A percentile compares a stretch with the other conserved stretches of the same genome.
phyloP scores from a whole-genome alignment of 1,284 basidiomycete genomes.

The Ustilago curta region DNA sequence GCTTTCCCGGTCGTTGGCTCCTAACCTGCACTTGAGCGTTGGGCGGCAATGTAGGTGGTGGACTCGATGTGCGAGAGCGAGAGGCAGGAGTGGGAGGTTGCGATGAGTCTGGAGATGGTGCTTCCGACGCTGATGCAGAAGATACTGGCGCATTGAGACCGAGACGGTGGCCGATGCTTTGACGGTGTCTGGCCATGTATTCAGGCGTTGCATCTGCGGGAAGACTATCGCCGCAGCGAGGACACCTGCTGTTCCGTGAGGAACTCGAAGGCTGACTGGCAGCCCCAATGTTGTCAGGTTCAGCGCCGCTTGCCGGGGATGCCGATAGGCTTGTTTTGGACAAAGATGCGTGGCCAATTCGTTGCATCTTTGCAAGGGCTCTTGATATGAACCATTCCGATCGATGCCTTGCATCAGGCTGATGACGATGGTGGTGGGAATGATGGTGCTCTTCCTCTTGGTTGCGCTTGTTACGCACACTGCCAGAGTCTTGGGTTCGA shows the following conservation, averaged over 20 bases:
- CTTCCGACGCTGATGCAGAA: constrained; percentile 39
- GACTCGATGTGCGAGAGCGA: constrained; percentile 12
- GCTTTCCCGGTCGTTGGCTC: constrained; percentile 7
- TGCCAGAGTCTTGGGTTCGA: background rate
- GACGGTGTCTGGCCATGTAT: constrained; percentile 33
- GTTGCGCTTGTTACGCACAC: background rate
- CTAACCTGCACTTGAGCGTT: constrained; percentile 9
- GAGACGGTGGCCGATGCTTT: constrained; percentile 42
- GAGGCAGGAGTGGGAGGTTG: constrained; percentile 18
- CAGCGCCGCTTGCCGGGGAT: background rate
- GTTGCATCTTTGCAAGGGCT: constrained; percentile 26
- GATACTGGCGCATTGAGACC: constrained; percentile 36
- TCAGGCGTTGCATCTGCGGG: constrained; percentile 21
- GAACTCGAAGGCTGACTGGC: background rate
- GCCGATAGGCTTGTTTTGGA: background rate
- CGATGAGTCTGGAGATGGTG: constrained; percentile 21
- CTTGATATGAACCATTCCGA: constrained; percentile 39
- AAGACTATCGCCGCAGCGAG: constrained; percentile 29
- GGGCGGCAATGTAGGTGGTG: background rate
- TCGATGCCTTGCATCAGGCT: constrained; percentile 12
- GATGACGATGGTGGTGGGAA: constrained; percentile 29
- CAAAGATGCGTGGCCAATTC: background rate
- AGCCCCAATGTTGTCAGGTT: background rate
- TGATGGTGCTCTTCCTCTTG: background rate
- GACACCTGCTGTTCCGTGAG: constrained; percentile 5